Evolutionary conservation across 257 asterid species (phyloP).

Genomic region (Solanum corneliomulleri): DNA sequence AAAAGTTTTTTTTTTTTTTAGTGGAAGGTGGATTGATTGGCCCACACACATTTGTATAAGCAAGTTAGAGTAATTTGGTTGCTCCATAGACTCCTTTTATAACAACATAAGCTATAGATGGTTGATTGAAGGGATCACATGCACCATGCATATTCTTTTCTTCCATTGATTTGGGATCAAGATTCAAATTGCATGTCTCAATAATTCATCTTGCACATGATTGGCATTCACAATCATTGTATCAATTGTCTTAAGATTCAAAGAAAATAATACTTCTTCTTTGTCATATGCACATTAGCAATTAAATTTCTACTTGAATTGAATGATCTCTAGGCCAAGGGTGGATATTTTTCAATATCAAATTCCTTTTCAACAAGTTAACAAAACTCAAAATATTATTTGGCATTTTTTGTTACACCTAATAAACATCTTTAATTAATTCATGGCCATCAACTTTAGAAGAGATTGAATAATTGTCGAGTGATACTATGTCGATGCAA

Average conservation of each 20-base stretch:
- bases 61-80: not conserved
- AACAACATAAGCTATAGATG: not conserved
- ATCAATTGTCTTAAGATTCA: not conserved
- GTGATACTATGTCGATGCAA: not conserved
- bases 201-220: not conserved
- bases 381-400: not conserved
- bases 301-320: not conserved
- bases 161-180: not conserved
- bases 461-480: not conserved
- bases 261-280: not conserved
- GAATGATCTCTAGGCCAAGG: not conserved
- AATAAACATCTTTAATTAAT: not conserved
- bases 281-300: not conserved
- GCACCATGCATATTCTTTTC: not conserved
- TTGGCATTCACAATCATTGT: not conserved
- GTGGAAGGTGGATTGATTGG: not conserved
- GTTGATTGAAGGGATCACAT: not conserved
- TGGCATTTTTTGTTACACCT: not conserved
- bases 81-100: not conserved
- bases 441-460: not conserved
- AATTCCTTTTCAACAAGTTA: not conserved
- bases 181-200: not conserved
- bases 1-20: accelerated
- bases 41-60: not conserved
- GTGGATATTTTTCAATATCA: not conserved